Evolutionary conservation across 768 basidiomycete genomes (phyloP).

Genomic region (Galerina marginata): DNA sequence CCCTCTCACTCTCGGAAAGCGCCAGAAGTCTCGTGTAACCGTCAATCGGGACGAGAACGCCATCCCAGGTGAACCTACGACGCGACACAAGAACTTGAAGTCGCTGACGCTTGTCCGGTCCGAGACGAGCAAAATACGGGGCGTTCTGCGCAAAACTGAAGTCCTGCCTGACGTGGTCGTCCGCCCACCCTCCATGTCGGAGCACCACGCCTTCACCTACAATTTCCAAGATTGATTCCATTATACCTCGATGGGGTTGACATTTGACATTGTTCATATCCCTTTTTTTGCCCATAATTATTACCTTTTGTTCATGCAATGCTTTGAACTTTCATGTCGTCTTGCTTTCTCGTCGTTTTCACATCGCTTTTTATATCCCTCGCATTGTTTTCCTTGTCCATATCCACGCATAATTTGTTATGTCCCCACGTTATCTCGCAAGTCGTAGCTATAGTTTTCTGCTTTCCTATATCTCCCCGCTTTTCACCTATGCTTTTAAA

Average conservation of each 20-base stretch:
- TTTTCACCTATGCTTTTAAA: slow-evolving; percentile 22
- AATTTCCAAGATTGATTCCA: slow-evolving; percentile 46
- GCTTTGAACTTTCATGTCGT: slow-evolving; percentile 14
- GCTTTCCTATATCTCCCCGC: slow-evolving; percentile 8
- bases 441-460: slow-evolving; percentile 11
- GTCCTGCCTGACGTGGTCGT: slow-evolving; percentile 65
- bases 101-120: slow-evolving; percentile 64
- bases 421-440: slow-evolving; percentile 15
- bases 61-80: slow-evolving; percentile 35
- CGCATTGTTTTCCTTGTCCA: slow-evolving; percentile 13
- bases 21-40: slow-evolving; percentile 42
- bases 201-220: slow-evolving; percentile 50
- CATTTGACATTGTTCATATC: background rate
- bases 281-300: slow-evolving; percentile 9
- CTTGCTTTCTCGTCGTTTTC: slow-evolving; percentile 6
- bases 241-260: slow-evolving; percentile 11
- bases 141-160: slow-evolving; percentile 58
- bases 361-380: slow-evolving; percentile 14
- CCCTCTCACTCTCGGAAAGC: slow-evolving; percentile 65
- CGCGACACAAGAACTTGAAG: slow-evolving; percentile 53
- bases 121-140: slow-evolving; percentile 68
- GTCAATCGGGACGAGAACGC: slow-evolving; percentile 45
- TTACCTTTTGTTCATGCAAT: slow-evolving; percentile 20
- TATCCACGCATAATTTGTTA: slow-evolving; percentile 14
- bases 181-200: slow-evolving; percentile 59